Evolutionary conservation across 176 grass and related monocot species (phyloP).

Genomic region (Coix lacrymajobi): DNA sequence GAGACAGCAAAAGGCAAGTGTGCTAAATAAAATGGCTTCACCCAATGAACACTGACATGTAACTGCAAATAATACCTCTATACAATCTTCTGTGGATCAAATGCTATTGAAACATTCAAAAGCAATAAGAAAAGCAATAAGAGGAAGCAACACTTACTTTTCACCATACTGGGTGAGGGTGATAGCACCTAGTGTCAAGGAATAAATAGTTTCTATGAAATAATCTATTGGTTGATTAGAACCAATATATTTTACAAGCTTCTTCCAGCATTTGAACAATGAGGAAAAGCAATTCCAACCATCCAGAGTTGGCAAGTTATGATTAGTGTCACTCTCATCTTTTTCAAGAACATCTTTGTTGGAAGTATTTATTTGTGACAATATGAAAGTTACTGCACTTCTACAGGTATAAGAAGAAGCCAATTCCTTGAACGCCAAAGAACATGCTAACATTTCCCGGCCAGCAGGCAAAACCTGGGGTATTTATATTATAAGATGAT

Average conservation of each 20-base stretch:
- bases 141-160: slow-evolving; percentile 42
- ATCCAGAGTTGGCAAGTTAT: slow-evolving; percentile 24
- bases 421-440: slow-evolving; percentile 76
- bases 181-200: slow-evolving; percentile 51
- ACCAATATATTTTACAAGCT: slow-evolving; percentile 36
- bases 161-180: slow-evolving; percentile 52
- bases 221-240: slow-evolving; percentile 39
- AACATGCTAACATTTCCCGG: slow-evolving; percentile 76
- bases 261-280: slow-evolving; percentile 47
- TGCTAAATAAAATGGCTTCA: slow-evolving; percentile 12
- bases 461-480: slow-evolving; percentile 72
- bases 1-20: neutral
- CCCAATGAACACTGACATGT: neutral
- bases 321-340: slow-evolving; percentile 10
- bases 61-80: neutral
- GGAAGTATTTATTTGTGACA: slow-evolving; percentile 36
- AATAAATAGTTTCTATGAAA: slow-evolving; percentile 66
- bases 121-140: slow-evolving; percentile 19
- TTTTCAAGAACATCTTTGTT: slow-evolving; percentile 23
- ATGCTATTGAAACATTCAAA: slow-evolving; percentile 12
- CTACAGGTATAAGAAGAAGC: slow-evolving; percentile 52
- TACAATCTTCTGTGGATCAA: neutral
- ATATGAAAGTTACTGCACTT: slow-evolving; percentile 39
- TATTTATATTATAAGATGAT: slow-evolving; percentile 14
- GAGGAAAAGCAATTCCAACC: slow-evolving; percentile 34